Conservation (phyloP, 163 green algal species). For the Prototheca cutis region DNA sequence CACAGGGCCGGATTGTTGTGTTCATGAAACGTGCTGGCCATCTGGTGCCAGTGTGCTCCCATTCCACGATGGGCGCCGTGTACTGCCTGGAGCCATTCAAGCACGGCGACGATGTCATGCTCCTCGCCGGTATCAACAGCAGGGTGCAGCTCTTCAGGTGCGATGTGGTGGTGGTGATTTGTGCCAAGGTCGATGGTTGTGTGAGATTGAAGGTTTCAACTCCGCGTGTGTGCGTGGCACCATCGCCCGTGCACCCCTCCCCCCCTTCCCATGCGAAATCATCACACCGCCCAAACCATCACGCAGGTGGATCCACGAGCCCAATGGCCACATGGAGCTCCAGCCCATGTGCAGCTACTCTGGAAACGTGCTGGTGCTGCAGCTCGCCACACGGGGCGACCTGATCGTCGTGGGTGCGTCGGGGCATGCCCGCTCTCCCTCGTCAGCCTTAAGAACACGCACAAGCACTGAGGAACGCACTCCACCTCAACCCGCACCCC, state of each 20-base stretch:
- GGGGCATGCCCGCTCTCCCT: too few species aligned
- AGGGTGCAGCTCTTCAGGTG: conserved; percentile 50
- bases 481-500: neutral
- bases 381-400: neutral
- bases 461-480: neutral
- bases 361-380: neutral
- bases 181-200: too few species aligned
- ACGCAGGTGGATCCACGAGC: too few species aligned
- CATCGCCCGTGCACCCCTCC: too few species aligned
- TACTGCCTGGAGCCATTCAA: conserved; percentile 68
- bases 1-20: conserved; percentile 68
- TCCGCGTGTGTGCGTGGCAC: too few species aligned
- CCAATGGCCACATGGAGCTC: too few species aligned
- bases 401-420: neutral
- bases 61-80: conserved; percentile 73
- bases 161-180: conserved; percentile 31
- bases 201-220: too few species aligned
- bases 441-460: neutral
- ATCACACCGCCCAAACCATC: too few species aligned
- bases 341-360: neutral
- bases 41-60: conserved; percentile 63
- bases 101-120: neutral
- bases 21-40: conserved; percentile 41
- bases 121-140: conserved; percentile 86
- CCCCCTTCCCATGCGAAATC: too few species aligned